Conservation (phyloP, 2,329 filamentous ascomycete genomes). For the Thermothelomyces thermophilus region DNA sequence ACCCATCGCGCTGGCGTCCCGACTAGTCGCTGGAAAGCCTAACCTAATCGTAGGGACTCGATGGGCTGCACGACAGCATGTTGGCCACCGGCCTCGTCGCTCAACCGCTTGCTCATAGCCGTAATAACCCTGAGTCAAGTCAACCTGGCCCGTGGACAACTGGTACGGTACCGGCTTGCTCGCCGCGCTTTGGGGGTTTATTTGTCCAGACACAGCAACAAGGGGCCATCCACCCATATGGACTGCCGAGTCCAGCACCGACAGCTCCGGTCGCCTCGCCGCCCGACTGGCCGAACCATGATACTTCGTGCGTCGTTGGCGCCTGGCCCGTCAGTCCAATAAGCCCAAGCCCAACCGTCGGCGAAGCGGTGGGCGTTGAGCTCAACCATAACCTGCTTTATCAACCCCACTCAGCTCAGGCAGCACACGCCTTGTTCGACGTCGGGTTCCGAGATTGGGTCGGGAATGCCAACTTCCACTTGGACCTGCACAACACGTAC, state of each 20-base stretch:
- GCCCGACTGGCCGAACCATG: background rate
- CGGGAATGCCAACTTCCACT: background rate
- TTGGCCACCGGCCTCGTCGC: background rate
- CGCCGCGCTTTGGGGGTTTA: background rate
- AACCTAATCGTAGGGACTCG: background rate
- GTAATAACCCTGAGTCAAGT: background rate
- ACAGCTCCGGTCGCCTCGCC: conserved; percentile 5
- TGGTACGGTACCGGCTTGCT: background rate
- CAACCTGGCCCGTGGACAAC: background rate
- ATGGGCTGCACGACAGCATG: background rate
- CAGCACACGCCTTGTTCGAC: background rate
- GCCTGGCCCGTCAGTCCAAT: conserved; percentile 7
- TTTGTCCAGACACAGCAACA: background rate
- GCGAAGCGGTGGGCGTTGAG: background rate
- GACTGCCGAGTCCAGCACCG: conserved; percentile 5
- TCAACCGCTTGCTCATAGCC: background rate
- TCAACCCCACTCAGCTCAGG: background rate
- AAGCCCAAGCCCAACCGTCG: conserved; percentile 1
- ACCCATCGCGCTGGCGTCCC: background rate
- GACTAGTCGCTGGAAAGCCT: background rate
- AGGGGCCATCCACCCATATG: background rate
- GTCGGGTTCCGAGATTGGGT: background rate
- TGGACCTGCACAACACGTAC: background rate
- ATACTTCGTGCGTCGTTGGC: background rate
- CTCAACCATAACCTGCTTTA: background rate